Evolutionary conservation across 2,329 filamentous ascomycete species (phyloP).

Genomic region (Fusarium subtropicale): DNA sequence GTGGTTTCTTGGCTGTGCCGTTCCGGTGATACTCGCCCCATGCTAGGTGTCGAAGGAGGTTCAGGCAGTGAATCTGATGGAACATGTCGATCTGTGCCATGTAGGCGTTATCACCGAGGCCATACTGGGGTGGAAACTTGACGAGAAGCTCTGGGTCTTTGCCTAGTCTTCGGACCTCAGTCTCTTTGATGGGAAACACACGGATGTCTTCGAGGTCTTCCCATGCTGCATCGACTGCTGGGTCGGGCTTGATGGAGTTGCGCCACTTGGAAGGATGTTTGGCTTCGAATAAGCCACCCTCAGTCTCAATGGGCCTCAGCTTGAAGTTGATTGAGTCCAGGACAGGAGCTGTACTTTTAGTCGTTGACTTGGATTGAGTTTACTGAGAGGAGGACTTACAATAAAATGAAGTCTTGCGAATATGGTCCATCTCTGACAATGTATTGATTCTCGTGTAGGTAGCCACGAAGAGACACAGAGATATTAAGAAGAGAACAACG

Average conservation of each 20-base stretch:
- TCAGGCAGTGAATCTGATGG: slow-evolving; percentile 19
- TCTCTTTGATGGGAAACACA: slow-evolving; percentile 9
- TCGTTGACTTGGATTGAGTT: rapidly evolving
- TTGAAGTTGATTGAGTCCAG: slow-evolving; percentile 9
- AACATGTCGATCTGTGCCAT: slow-evolving; percentile 23
- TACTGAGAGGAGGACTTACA: neutral
- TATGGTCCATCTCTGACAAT: neutral
- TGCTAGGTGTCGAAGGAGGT: slow-evolving; percentile 6
- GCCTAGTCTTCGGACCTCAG: slow-evolving; percentile 3
- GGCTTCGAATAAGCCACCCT: slow-evolving; percentile 15
- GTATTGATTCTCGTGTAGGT: neutral
- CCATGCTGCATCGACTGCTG: slow-evolving; percentile 14
- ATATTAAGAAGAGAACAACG: neutral
- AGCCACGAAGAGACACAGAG: neutral
- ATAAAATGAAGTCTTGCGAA: slow-evolving; percentile 15
- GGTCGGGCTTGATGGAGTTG: slow-evolving; percentile 2
- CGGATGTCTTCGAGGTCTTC: slow-evolving; percentile 17
- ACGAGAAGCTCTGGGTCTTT: slow-evolving; percentile 20
- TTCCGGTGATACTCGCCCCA: slow-evolving; percentile 16
- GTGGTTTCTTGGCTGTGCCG: slow-evolving; percentile 9
- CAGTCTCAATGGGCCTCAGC: neutral
- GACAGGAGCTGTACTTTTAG: neutral
- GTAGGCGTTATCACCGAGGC: slow-evolving; percentile 8
- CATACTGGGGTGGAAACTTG: slow-evolving; percentile 16
- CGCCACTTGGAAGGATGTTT: slow-evolving; percentile 19